Percentiles rank a stretch among this genome's conserved stretches.
phyloP scores from a whole-genome alignment of 352 stramenopile species.

The Peronospora destructor region DNA sequence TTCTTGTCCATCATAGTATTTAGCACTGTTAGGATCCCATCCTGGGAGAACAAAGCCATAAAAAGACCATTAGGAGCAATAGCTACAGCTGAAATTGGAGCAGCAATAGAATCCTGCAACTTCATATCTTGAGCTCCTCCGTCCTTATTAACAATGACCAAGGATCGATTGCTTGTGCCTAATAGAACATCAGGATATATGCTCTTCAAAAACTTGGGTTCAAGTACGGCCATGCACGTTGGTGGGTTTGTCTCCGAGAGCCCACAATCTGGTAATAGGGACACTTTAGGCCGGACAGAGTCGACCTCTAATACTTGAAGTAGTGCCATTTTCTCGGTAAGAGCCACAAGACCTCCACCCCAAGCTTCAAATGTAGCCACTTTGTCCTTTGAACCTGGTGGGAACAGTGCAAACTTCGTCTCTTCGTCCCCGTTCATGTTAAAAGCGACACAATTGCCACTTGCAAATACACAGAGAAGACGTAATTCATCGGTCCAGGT shows the following conservation, averaged over 20 bases:
- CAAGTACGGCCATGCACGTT: slow-evolving; percentile 89
- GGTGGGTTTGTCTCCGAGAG: slow-evolving; percentile 67
- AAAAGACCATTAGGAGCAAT: slow-evolving; percentile 93
- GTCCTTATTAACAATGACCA: slow-evolving; percentile 79
- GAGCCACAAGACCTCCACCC: slow-evolving; percentile 64
- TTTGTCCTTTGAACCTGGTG: slow-evolving; percentile 59
- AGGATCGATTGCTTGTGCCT: slow-evolving; percentile 85
- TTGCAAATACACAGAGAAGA: slow-evolving; percentile 73
- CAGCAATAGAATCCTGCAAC: slow-evolving; percentile 72
- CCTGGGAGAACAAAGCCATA: slow-evolving; percentile 92
- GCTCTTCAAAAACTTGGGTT: slow-evolving; percentile 86
- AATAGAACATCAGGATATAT: slow-evolving; percentile 91
- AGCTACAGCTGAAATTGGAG: slow-evolving; percentile 88
- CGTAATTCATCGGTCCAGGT: slow-evolving; percentile 79
- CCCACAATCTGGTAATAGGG: slow-evolving; percentile 60
- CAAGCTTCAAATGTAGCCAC: slow-evolving; percentile 72
- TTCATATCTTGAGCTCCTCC: slow-evolving; percentile 68
- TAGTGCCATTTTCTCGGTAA: slow-evolving; percentile 78
- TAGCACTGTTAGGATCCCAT: slow-evolving; percentile 91
- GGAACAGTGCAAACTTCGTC: slow-evolving; percentile 63
- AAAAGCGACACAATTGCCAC: slow-evolving; percentile 62
- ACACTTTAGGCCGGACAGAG: slow-evolving; percentile 71
- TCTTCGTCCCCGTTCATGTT: slow-evolving; percentile 65
- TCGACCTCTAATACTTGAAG: slow-evolving; percentile 78
- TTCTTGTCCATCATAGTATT: slow-evolving; percentile 95